These are phyloP conservation scores for Penicillium olsonii DNA, from an alignment of 2,329 filamentous ascomycete genomes.

Conservation along the genomic window DNA sequence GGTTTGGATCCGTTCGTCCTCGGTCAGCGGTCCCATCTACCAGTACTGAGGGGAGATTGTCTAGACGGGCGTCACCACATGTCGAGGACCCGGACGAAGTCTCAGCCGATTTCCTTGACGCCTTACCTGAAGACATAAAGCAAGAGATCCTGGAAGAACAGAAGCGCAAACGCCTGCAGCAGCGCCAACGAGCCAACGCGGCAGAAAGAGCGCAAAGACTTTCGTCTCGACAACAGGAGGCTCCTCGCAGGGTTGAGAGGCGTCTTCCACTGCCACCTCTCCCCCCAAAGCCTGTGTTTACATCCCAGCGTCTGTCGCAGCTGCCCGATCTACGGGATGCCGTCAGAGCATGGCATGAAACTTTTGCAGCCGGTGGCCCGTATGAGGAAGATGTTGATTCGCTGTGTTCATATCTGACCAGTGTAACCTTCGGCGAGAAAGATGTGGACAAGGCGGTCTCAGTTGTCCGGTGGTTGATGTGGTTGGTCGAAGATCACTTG, in stretches of 20 bases:
- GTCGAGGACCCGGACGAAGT: slow-evolving; percentile 43
- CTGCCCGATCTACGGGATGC: slow-evolving; percentile 70
- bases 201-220: slow-evolving; percentile 38
- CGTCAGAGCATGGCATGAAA: slow-evolving; percentile 72
- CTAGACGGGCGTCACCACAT: slow-evolving; percentile 29
- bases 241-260: slow-evolving; percentile 26
- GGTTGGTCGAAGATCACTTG: slow-evolving; percentile 39
- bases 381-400: slow-evolving; percentile 76
- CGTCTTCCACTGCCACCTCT: slow-evolving; percentile 48
- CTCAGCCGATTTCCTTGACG: slow-evolving; percentile 74
- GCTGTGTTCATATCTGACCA: slow-evolving; percentile 69
- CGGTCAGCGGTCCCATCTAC: slow-evolving; percentile 19
- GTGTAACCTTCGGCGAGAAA: slow-evolving; percentile 73
- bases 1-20: slow-evolving; percentile 68
- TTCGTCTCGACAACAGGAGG: slow-evolving; percentile 15
- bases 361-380: slow-evolving; percentile 73
- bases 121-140: slow-evolving; percentile 78
- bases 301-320: slow-evolving; percentile 56
- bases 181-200: slow-evolving; percentile 54
- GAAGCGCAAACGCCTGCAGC: slow-evolving; percentile 60
- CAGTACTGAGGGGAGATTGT: slow-evolving; percentile 15
- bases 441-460: slow-evolving; percentile 74
- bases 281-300: slow-evolving; percentile 61
- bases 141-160: slow-evolving; percentile 77
- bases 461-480: slow-evolving; percentile 65